Evolutionary conservation across 2,329 filamentous ascomycete species (phyloP), one percentile per base, ranked within the genome.

Genomic region (Clonostachys rosea): DNA sequence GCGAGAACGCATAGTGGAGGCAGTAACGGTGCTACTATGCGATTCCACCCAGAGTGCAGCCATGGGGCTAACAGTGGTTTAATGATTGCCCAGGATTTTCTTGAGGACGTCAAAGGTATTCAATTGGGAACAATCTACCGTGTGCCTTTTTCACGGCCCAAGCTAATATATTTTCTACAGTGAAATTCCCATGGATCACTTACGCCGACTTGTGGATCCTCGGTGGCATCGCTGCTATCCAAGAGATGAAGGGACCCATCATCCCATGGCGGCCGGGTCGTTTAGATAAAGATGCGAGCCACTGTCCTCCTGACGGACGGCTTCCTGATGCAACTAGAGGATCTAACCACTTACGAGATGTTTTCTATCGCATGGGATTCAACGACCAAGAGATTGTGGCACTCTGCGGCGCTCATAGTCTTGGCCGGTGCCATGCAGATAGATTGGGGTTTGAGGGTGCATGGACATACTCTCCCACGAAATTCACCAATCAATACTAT

Each of bases 151-250:
- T 40, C 37, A 13, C 37, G 4, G 11, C 17, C n/a, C 36, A 17
- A 18, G 13, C 45, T 35, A 8, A 30, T 24, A 34, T 39, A 52
- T 58, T 40, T 35, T 17, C 17, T 24, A 5, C 18, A 64, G 64
- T 59, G 51, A 84, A 91, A 70, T 91, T 89, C 80, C 91, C 92
- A 44, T 97, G 92, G 94, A 96, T 97, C 71, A 79, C 80, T 52
- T 95, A 96, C 80, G 95, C 91, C 13, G 92, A 99, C 65, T 85
- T 99, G 56, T 97, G 92, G 94, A 97, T 94, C 52, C 83, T 99
- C 47, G 86, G 72, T 45, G 94, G 90, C 62, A 84, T 94, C 54
- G 81, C 77, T 65, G 89, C 91, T 56, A 84, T 97, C 65, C 92
- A 97, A 74, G 92, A 99, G 74, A 92, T 96, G 86, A 83, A 91